Percentiles rank a stretch among this genome's conserved stretches.
These are phyloP conservation scores for Auriculariales sp. DNA, from an alignment of 768 basidiomycete genomes.

Conservation along the genomic window DNA sequence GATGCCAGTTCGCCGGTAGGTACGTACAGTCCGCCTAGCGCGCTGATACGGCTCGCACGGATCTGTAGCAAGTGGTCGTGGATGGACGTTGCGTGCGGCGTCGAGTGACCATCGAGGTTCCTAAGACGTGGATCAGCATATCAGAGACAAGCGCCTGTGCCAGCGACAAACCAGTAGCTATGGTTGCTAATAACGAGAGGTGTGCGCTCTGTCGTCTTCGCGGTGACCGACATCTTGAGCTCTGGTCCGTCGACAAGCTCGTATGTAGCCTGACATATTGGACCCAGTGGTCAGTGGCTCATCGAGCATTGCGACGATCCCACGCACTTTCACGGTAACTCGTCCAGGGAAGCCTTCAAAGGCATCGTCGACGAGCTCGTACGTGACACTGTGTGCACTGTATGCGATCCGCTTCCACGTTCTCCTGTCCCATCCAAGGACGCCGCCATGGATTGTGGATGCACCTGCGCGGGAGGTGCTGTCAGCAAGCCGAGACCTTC, in stretches of 20 bases:
- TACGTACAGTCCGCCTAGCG: background rate
- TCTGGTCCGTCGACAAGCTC: background rate
- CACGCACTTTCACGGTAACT: background rate
- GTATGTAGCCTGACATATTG: background rate
- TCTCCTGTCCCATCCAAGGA: conserved; percentile 39
- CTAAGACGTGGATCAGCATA: background rate
- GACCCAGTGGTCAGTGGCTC: too few relatives aligned
- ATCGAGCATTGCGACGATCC: background rate
- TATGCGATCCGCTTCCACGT: conserved; percentile 36
- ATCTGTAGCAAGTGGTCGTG: background rate
- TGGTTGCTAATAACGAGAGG: background rate
- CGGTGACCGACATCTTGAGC: background rate
- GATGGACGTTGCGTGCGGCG: background rate
- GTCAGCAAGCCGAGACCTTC: too few relatives aligned
- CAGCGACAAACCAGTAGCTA: background rate
- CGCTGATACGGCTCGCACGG: background rate
- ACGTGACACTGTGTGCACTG: conserved; percentile 34
- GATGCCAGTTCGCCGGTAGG: background rate
- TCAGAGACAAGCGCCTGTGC: background rate
- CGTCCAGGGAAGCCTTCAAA: background rate
- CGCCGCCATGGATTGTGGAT: conserved; percentile 43
- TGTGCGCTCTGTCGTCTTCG: background rate
- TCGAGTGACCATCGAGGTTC: background rate
- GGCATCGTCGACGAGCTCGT: conserved; percentile 24
- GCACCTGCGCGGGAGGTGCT: too few relatives aligned